Base-by-base conservation (phyloP, 441 rosid genomes). In the Eugenia klotzschiana region DNA sequence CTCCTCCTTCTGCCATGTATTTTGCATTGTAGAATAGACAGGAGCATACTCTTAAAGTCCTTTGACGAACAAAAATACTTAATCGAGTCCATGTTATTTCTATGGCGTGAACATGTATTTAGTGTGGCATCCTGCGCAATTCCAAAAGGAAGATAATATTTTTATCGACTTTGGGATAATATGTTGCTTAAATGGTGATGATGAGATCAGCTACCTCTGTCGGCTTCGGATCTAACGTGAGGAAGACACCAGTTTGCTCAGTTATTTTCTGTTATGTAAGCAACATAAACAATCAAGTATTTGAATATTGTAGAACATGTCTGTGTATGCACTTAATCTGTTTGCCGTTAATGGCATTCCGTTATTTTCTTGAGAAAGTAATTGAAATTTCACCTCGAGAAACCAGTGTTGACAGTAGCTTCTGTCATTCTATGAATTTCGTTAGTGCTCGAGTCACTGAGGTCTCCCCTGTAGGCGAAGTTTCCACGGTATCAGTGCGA, bases 61-160 rank as follows among this genome's bases (percentile, higher is more conserved):
- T 13, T 50, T 18, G 14, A 14, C 14, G 51, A 1, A 50, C 18
- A 14, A 50, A 52, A 3, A 18, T 7, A 20, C n/a, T 20, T 18
- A 52, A 52, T 18, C 10, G 8, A 52, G 55, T 52, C 55, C 55
- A 52, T 52, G 55, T 52, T 52, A 52, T 52, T 52, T 20, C 4
- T 20, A 7, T 18, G 55, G 55, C 20, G 10, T 16, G 85, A 85
- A 89, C 95, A 95, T 96, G 92, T 85, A 95, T 79, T 94, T 94
- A 88, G 98, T 93, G 89, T 95, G 99, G 87, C 98, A 95, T 84
- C 99, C 96, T 82, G 99, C 99, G 85, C 99, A 98, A 29, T 96
- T 96, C 98, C 98, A 96, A 46, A 64, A 27, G 22, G 83, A 50
- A 83, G 69, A 82, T 13, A 41, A 29, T 22, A 60, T 77, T 60